These are phyloP conservation scores for Actinomortierella ambigua DNA, from an alignment of 371 early-diverging fungal species.

Conservation along the genomic window DNA sequence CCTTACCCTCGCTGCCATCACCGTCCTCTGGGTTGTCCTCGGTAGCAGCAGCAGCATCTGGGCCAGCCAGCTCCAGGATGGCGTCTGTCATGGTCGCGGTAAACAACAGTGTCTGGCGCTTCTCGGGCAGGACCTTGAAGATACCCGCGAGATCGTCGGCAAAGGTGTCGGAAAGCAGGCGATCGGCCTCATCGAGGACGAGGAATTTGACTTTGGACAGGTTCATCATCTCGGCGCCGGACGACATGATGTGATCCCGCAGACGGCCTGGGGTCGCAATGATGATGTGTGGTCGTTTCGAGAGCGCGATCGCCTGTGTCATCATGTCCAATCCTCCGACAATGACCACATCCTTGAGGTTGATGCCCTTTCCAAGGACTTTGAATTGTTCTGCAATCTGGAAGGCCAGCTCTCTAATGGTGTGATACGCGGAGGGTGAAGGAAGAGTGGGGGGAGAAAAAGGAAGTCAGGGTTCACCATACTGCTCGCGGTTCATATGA, in stretches of 20 bases:
- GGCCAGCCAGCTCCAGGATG: conserved; percentile 63
- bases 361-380: conserved; percentile 90
- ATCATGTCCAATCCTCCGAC: conserved; percentile 98
- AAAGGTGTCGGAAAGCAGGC: conserved; percentile 85
- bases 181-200: conserved; percentile 99
- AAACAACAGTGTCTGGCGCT: conserved; percentile 92
- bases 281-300: conserved; percentile 91
- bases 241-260: conserved; percentile 85
- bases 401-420: conserved; percentile 87
- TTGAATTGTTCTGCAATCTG: conserved; percentile 97
- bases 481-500: background rate
- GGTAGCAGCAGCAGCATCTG: conserved; percentile 24
- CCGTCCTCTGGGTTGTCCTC: conserved; percentile 8
- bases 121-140: conserved; percentile 75
- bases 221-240: conserved; percentile 27
- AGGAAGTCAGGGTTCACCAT: conserved; percentile 3
- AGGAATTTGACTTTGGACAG: conserved; percentile 65
- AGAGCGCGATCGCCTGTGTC: conserved; percentile 87
- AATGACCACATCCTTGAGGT: conserved; percentile 85
- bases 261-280: conserved; percentile 98
- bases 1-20: conserved; percentile 5
- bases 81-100: conserved; percentile 96
- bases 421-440: background rate
- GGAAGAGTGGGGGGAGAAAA: conserved; percentile 25
- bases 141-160: conserved; percentile 84